Base-by-base conservation (phyloP, 331 rosid species). In the Pyracantha coccinea region DNA sequence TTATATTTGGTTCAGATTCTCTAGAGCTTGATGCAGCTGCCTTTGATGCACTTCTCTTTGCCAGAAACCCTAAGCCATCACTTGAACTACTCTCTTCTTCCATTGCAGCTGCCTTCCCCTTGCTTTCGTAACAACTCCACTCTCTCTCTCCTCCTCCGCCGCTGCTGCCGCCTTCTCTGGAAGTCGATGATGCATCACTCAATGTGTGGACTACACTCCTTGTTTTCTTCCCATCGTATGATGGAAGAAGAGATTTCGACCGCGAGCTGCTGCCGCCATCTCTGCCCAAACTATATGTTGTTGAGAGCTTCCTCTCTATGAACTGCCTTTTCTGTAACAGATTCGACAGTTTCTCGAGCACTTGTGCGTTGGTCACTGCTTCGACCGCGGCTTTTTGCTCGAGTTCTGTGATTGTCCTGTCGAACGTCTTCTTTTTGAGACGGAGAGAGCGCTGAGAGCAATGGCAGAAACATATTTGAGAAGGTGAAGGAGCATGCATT, bases 231-330 rank as follows among this genome's bases (percentile, higher is more conserved):
- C 79, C 83, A 24, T 70, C 83, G 2, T 70, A 80, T 24, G 86
- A 23, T 29, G 96, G 94, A 73, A 90, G 92, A 52, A 88, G 82
- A 75, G 93, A 58, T 68, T 78, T 88, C 10, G 84, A 59, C 44
- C 50, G 66, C 25, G 86, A 86, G 32, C 57, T 61, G 15, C 57
- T 65, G 11, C 71, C 27, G 59, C 63, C 70, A 71, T 92, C 94
- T 70, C 94, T 73, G 7, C 96, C 92, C 68, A 90, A 85, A 76
- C 96, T 87, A 59, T 88, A 92, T 3, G 81, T 87, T 20, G 88
- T 84, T 62, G 91, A 87, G 68, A 92, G 83, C 84, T 87, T 90
- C 85, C 90, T 84, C 65, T 87, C 73, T 24, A 90, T 88, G 76
- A 72, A 50, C 78, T 90, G 83, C 83, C 87, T 90, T 78, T 87